Base-by-base conservation (phyloP, 2,329 filamentous ascomycete genomes). In the Alternaria arborescens region DNA sequence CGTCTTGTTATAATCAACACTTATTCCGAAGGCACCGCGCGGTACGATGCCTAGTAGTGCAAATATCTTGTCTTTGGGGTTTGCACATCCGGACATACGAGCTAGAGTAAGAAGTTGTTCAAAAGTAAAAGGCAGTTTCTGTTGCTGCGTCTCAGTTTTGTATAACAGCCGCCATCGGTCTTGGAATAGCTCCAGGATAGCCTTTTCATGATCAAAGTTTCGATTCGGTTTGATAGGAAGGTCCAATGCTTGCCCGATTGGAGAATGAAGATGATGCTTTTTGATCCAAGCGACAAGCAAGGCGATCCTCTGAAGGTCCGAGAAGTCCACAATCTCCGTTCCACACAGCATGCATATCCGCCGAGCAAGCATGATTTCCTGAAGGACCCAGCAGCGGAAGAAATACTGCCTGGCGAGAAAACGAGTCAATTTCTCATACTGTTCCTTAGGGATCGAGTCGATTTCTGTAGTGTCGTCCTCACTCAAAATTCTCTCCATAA, bases 381-480 rank as follows among this genome's bases (percentile, higher is more conserved):
- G 54, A 10, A 57, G 36, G 18, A 57, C 44, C 54, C 54, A 57
- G 26, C 54, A 57, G 22, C 54, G 54, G 16, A 51, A 57, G 26
- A 57, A 52, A 16, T 57, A 57, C 24, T 32, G 46, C 7, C 54
- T 51, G 14, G 54, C 54, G 10, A 42, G 44, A 18, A 57, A 57
- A 8, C 54, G 54, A 4, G 54, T 30, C 34, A 57, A 10, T 18
- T 28, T 43, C 32, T 34, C 44, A 26, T 36, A 52, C 4, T 43
- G 7, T 11, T 38, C 14, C 24, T 14, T 32, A 4, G 20, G 7
- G 16, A 57, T 51, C 10, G 38, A 18, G n/a, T 18, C 5, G 8
- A 43, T 42, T 34, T 43, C 24, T 26, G 14, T 18, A 7, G 28
- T 53, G n/a, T 43, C 24, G 12, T 28, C 36, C 4, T 53, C n/a